Base-by-base conservation (phyloP, 208 protist genomes). In the Leishmania mexicana region DNA sequence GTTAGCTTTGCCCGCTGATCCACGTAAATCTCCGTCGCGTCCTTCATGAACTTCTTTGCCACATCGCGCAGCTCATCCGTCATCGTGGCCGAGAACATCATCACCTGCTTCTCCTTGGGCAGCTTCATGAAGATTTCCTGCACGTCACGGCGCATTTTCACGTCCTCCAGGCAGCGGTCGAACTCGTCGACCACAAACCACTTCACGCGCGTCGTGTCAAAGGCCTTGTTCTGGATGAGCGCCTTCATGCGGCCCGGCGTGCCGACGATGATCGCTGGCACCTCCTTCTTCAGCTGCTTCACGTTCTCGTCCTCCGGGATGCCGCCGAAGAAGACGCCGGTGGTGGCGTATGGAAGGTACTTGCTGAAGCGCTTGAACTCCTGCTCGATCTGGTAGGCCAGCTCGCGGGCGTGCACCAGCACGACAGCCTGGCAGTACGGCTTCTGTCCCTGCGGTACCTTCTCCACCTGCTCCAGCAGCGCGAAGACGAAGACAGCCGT, bases 41-140 rank as follows among this genome's bases (percentile, higher is more conserved):
- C 94, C 68, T 88, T 89, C 97, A 99, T 99, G 89, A 99, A 99
- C 88, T 99, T 99, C 87, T 99, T 99, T 78, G 99, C 98, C 19
- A 99, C 89, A 58, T 86, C 83, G 54, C 96, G 92, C 76, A 99
- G 94, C 35, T 99, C 96, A 58, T 99, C 93, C 47, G 94, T 93
- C 84, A 99, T 98, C 58, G 99, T 99, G 24, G 99, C 99, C 21
- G 99, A 99, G 93, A 99, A 99, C 97, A 99, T 99, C 98, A 99
- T 99, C 76, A 99, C 98, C 94, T 99, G 99, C 92, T 99, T 99
- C 78, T 98, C 88, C 82, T 98, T 93, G 51, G 99, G 99, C 31
- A 98, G 98, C 60, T 93, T 87, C 57, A 98, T 96, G 90, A 99
- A 99, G 84, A 99, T 99, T 68, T 98, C 90, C 91, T 99, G 98